These are phyloP conservation scores for Flaveria trinervia DNA, from an alignment of 129 eudicot genomes.

Conservation along the genomic window DNA sequence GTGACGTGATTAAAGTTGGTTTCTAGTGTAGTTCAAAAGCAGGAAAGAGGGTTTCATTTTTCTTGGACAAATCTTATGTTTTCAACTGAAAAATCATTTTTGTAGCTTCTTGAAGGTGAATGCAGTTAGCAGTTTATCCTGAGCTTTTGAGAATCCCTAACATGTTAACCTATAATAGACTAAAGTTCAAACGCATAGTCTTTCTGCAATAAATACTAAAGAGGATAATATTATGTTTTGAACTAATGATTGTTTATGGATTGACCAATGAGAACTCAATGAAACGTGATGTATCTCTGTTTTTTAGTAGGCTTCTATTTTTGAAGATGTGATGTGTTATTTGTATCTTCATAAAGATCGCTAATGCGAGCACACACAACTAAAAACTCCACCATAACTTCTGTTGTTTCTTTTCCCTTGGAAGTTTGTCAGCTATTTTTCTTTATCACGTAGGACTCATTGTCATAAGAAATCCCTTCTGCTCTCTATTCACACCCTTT, in stretches of 20 bases:
- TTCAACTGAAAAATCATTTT: not conserved
- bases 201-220: not conserved
- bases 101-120: not conserved
- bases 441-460: not conserved
- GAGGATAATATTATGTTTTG: not conserved
- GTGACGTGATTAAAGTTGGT: not conserved
- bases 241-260: not conserved
- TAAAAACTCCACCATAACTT: not conserved
- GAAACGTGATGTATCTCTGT: not conserved
- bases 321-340: not conserved
- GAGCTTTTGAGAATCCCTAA: slow-evolving; percentile 1
- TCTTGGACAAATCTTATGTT: no score
- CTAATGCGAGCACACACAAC: not conserved
- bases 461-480: not conserved
- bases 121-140: not conserved
- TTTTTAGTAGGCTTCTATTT: not conserved
- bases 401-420: not conserved
- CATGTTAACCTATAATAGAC: not conserved
- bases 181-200: not conserved
- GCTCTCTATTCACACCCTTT: not conserved
- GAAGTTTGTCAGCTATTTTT: not conserved
- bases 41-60: not conserved
- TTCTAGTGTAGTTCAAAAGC: not conserved
- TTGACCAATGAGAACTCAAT: not conserved
- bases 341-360: slow-evolving; percentile 2